A percentile compares a stretch with the other conserved stretches of the same genome.
Conservation (phyloP, 176 grass and related monocot genomes). For the Carex scoparia region DNA sequence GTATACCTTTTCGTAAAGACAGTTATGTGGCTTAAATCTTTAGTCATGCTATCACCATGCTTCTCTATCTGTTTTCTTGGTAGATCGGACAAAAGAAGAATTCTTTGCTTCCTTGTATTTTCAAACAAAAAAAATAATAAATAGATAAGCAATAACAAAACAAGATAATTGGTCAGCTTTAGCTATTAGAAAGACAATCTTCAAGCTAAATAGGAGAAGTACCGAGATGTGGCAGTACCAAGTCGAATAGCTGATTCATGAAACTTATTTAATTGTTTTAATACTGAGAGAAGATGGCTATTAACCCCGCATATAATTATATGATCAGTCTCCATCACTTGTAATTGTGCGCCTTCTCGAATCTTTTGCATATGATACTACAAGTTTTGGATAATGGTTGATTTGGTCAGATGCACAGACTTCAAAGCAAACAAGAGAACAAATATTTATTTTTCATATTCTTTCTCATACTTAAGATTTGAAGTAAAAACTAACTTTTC, state of each 20-base stretch:
- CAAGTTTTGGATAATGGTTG: conserved; percentile 22
- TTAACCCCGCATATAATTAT: conserved; percentile 93
- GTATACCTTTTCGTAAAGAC: conserved; percentile 84
- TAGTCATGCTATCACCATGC: conserved; percentile 67
- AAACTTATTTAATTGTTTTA: conserved; percentile 90
- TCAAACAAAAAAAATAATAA: conserved; percentile 21
- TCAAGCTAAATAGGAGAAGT: conserved; percentile 31
- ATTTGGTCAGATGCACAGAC: conserved; percentile 30
- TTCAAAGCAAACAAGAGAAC: neutral
- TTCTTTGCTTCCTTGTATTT: conserved; percentile 89
- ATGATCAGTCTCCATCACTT: conserved; percentile 89
- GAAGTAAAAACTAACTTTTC: neutral
- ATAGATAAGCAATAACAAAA: conserved; percentile 18
- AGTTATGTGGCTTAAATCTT: conserved; percentile 88
- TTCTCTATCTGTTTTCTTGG: conserved; percentile 96
- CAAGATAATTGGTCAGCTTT: neutral
- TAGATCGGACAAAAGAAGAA: conserved; percentile 88
- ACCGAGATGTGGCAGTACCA: conserved; percentile 86
- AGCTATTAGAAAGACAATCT: neutral
- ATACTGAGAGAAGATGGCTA: conserved; percentile 71
- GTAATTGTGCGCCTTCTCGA: conserved; percentile 92
- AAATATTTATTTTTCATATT: conserved; percentile 5
- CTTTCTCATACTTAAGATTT: neutral
- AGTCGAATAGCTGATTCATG: conserved; percentile 90
- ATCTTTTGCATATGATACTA: conserved; percentile 87